Conservation (phyloP, 2,329 filamentous ascomycete species). For the Rhinocladiella mackenziei region DNA sequence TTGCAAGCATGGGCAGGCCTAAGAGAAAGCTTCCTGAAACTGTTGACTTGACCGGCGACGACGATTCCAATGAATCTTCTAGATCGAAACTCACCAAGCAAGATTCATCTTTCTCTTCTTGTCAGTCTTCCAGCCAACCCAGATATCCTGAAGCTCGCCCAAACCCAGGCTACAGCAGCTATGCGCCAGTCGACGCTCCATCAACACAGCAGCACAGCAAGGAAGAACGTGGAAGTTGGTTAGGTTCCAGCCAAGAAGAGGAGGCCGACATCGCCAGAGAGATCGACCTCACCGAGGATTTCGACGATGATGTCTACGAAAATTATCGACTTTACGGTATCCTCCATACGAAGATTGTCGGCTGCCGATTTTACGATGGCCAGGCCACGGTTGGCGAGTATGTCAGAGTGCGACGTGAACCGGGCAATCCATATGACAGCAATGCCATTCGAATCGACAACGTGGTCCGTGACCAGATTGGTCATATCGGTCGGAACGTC, state of each 20-base stretch:
- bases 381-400: slow-evolving; percentile 60
- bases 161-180: slow-evolving; percentile 9
- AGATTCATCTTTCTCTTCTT: slow-evolving; percentile 10
- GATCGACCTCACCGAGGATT: slow-evolving; percentile 33
- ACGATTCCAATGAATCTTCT: slow-evolving; percentile 6
- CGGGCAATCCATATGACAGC: slow-evolving; percentile 63
- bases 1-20: slow-evolving; percentile 7
- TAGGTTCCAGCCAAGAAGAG: slow-evolving; percentile 29
- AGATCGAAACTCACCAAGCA: slow-evolving; percentile 9
- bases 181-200: slow-evolving; percentile 4
- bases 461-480: slow-evolving; percentile 69
- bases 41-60: slow-evolving; percentile 23
- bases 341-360: slow-evolving; percentile 56
- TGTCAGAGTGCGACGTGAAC: slow-evolving; percentile 62
- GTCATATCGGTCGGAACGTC: slow-evolving; percentile 66
- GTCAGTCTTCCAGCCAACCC: slow-evolving; percentile 21
- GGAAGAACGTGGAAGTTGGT: slow-evolving; percentile 17
- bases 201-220: slow-evolving; percentile 7
- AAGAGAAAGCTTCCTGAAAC: slow-evolving; percentile 16
- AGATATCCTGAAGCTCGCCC: neutral
- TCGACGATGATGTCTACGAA: slow-evolving; percentile 37
- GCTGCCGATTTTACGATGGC: slow-evolving; percentile 60
- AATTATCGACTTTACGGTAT: slow-evolving; percentile 41
- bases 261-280: slow-evolving; percentile 27
- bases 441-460: slow-evolving; percentile 80